Percentiles rank a stretch among this genome's conserved stretches.
phyloP scores from a whole-genome alignment of 2,329 filamentous ascomycete genomes.

The Ilyonectria mors-panacis region DNA sequence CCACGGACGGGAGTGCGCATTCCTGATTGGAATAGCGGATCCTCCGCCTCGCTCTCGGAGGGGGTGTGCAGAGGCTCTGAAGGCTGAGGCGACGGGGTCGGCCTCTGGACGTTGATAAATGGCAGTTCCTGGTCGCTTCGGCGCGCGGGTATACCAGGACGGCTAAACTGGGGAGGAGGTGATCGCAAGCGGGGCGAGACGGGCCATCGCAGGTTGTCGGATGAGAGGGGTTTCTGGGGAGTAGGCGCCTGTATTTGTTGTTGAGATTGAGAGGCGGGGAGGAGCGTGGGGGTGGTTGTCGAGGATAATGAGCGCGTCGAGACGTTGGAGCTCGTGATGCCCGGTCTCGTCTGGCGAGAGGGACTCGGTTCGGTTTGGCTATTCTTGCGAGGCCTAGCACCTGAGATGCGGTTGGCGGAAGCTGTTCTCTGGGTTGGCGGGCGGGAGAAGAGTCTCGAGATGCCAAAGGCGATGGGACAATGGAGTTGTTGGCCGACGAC shows the following conservation, averaged over 20 bases:
- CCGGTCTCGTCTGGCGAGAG: constrained; percentile 65
- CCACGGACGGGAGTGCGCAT: constrained; percentile 73
- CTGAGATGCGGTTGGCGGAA: constrained; percentile 53
- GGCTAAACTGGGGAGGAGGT: constrained; percentile 73
- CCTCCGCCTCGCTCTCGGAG: constrained; percentile 69
- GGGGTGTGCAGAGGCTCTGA: constrained; percentile 54
- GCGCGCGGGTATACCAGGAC: constrained; percentile 61
- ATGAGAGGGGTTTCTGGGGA: constrained; percentile 72
- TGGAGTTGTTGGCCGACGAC: constrained; percentile 56
- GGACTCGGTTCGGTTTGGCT: constrained; percentile 77
- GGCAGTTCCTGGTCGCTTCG: constrained; percentile 67
- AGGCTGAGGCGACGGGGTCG: constrained; percentile 63
- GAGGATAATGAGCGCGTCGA: constrained; percentile 79
- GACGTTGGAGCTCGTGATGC: constrained; percentile 72
- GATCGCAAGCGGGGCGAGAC: constrained; percentile 83
- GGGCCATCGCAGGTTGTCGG: constrained; percentile 79
- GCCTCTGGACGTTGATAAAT: constrained; percentile 67
- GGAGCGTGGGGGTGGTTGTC: constrained; percentile 76
- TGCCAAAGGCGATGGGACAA: constrained; percentile 54
- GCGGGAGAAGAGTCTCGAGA: constrained; percentile 66
- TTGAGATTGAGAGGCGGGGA: constrained; percentile 72
- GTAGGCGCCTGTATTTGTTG: constrained; percentile 71
- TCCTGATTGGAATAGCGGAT: constrained; percentile 63
- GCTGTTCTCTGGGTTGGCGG: constrained; percentile 56
- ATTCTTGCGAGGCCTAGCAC: constrained; percentile 74